A percentile compares a stretch with the other conserved stretches of the same genome.
phyloP scores from a whole-genome alignment of 2,329 filamentous ascomycete genomes.

The Alternaria brassicicola region DNA sequence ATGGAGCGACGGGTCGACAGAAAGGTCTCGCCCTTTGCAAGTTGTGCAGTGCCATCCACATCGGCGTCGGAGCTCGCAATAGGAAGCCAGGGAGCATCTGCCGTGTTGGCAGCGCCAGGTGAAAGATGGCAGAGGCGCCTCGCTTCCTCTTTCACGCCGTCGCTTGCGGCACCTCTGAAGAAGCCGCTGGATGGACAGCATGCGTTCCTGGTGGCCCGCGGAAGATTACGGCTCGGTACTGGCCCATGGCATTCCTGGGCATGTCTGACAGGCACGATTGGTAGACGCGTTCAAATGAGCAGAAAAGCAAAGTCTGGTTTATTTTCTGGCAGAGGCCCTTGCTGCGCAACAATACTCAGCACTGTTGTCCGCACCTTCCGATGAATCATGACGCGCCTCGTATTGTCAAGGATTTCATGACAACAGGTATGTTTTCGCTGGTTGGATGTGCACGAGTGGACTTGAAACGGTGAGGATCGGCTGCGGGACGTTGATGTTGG shows the following conservation, averaged over 20 bases:
- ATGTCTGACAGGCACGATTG: constrained; percentile 7
- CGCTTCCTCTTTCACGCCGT: neutral
- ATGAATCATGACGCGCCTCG: neutral
- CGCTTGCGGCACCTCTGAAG: neutral
- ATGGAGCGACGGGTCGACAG: neutral
- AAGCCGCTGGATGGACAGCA: neutral
- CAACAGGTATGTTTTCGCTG: constrained; percentile 2
- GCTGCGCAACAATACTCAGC: neutral
- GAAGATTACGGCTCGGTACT: constrained; percentile 11
- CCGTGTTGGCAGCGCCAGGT: constrained; percentile 17
- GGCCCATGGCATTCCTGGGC: constrained; percentile 6
- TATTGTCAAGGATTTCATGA: constrained; percentile 2
- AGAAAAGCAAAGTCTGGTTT: constrained; percentile 1
- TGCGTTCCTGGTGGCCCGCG: constrained; percentile 5
- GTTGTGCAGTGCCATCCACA: constrained; percentile 1
- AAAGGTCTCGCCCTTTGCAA: constrained; percentile 7
- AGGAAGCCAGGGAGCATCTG: constrained; percentile 8
- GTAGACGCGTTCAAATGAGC: neutral
- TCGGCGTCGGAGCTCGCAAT: neutral
- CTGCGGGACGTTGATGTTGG: constrained; percentile 16
- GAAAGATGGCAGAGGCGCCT: neutral
- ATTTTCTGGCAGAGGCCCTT: neutral
- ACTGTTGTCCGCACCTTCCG: neutral
- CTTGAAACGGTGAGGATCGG: constrained; percentile 11
- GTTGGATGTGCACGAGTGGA: constrained; percentile 2